These are phyloP conservation scores for Paspalum vaginatum DNA, from an alignment of 176 grass and related monocot genomes.

Conservation along the genomic window DNA sequence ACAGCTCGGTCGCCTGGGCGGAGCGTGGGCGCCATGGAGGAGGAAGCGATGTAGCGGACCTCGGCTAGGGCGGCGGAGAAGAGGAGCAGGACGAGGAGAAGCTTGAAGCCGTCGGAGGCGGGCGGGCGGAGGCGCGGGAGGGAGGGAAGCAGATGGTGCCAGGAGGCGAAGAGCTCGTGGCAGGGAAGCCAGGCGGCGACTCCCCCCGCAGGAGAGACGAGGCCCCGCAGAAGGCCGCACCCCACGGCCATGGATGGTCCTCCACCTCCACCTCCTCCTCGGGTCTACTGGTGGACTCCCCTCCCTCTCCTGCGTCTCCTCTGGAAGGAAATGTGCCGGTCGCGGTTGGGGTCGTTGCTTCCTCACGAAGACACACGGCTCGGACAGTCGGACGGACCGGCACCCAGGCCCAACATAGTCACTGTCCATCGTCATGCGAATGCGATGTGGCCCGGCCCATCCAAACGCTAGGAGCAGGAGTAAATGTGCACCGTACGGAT, in stretches of 20 bases:
- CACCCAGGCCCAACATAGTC: too few relatives aligned
- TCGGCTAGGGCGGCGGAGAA: constrained; percentile 49
- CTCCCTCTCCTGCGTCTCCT: too few relatives aligned
- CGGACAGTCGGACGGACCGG: too few relatives aligned
- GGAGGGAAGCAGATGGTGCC: constrained; percentile 37
- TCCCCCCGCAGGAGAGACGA: constrained; percentile 17
- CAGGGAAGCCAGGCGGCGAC: constrained; percentile 50
- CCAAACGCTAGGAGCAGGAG: too few relatives aligned
- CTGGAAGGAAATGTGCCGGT: too few relatives aligned
- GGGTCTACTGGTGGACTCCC: too few relatives aligned
- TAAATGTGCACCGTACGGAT: too few relatives aligned
- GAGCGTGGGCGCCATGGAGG: constrained; percentile 59
- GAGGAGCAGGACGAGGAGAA: constrained; percentile 47
- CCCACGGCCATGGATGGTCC: constrained; percentile 4
- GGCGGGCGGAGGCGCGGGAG: constrained; percentile 34
- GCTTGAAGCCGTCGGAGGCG: constrained; percentile 49
- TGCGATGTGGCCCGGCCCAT: not conserved
- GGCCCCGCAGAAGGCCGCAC: constrained; percentile 35
- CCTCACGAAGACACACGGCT: not conserved
- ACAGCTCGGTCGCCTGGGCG: constrained; percentile 49
- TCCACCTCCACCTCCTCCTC: too few relatives aligned
- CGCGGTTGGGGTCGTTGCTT: too few relatives aligned
- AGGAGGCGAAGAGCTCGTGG: constrained; percentile 43
- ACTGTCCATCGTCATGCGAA: not conserved
- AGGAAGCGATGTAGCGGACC: constrained; percentile 60